phyloP scores from a whole-genome alignment of 257 asterid genomes.

The Craterostigma plantagineum region DNA sequence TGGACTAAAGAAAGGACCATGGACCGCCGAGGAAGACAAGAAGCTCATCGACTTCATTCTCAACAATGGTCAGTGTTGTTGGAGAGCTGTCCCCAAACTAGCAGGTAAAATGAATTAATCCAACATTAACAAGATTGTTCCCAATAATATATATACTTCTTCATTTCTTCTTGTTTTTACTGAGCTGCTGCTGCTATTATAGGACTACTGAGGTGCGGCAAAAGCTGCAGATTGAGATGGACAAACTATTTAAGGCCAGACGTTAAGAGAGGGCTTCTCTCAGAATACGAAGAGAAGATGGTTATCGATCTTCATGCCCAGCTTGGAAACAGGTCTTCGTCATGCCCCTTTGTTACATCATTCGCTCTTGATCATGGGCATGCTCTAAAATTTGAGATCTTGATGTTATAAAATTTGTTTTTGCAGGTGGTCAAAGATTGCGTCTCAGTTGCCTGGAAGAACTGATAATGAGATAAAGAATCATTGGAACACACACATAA shows the following conservation, averaged over 20 bases:
- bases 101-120: constrained; percentile 30
- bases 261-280: constrained; percentile 77
- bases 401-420: background rate
- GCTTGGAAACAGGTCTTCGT: constrained; percentile 69
- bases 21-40: constrained; percentile 88
- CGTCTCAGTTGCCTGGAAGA: constrained; percentile 94
- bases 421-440: constrained; percentile 84
- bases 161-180: background rate
- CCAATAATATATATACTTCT: background rate
- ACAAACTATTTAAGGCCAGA: constrained; percentile 87
- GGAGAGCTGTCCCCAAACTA: constrained; percentile 95
- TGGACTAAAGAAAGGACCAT: constrained; percentile 92
- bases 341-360: background rate
- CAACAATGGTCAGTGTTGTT: constrained; percentile 87
- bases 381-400: background rate
- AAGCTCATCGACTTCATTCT: constrained; percentile 69
- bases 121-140: no score
- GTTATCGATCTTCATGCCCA: constrained; percentile 97
- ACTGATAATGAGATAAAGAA: constrained; percentile 94
- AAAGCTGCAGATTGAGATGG: constrained; percentile 94
- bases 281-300: constrained; percentile 77
- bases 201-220: constrained; percentile 89
- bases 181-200: background rate
- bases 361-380: no score
- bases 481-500: constrained; percentile 92